phyloP scores from a whole-genome alignment of 352 stramenopile genomes.

The Globisporangium abappressorium region DNA sequence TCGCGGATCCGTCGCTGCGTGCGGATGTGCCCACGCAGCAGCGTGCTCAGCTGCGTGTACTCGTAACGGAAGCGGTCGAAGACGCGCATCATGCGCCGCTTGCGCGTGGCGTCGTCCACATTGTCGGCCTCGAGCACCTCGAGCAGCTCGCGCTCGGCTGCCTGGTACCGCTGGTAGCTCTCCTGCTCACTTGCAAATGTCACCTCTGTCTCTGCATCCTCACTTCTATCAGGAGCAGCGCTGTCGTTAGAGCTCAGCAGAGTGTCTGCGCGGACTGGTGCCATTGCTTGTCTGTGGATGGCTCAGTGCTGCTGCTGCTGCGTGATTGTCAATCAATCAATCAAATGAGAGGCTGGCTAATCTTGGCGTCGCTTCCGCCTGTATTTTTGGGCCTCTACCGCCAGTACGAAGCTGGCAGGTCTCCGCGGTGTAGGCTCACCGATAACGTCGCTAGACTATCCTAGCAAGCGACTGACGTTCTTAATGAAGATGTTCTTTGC shows the following conservation, averaged over 20 bases:
- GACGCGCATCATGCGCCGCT: conserved; percentile 55
- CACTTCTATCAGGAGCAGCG: not conserved
- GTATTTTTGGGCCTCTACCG: too few relatives aligned
- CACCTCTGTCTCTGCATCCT: not conserved
- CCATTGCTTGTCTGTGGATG: not conserved
- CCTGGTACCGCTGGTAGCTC: conserved; percentile 33
- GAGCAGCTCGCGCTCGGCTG: conserved; percentile 47
- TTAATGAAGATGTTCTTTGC: too few relatives aligned
- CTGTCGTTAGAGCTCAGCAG: not conserved
- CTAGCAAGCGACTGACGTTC: too few relatives aligned
- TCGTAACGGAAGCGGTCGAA: conserved; percentile 68
- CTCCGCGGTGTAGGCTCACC: too few relatives aligned
- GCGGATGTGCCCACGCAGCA: conserved; percentile 49
- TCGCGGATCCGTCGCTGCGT: conserved; percentile 56
- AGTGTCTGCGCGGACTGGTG: not conserved
- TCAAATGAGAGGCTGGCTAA: not conserved
- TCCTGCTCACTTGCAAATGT: conserved; percentile 25
- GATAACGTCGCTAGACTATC: too few relatives aligned
- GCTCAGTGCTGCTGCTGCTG: not conserved
- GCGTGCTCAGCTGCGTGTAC: conserved; percentile 54
- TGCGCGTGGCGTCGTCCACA: conserved; percentile 47
- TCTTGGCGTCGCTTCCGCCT: not conserved
- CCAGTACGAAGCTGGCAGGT: too few relatives aligned
- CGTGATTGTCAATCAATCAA: not conserved
- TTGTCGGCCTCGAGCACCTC: conserved; percentile 44